Conservation (phyloP, 345 rosid species). For the Salix dunnii region DNA sequence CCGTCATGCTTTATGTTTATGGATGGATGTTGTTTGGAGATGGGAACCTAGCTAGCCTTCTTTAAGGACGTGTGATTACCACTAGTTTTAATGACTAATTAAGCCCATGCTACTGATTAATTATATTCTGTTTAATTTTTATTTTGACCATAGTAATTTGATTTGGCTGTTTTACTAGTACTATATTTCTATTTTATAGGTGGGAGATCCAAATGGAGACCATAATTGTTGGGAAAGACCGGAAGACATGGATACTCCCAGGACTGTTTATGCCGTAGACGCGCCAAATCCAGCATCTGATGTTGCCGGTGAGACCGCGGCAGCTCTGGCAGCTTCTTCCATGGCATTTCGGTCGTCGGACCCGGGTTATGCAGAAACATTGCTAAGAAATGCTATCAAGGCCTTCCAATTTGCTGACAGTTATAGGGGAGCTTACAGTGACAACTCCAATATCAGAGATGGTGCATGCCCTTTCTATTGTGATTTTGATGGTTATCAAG, state of each 20-base stretch:
- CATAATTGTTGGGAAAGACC: slow-evolving; percentile 97
- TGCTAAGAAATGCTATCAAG: slow-evolving; percentile 55
- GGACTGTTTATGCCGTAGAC: slow-evolving; percentile 73
- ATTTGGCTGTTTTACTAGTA: not conserved
- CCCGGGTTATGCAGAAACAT: slow-evolving; percentile 67
- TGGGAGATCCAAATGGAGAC: slow-evolving; percentile 82
- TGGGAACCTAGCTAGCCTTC: not conserved
- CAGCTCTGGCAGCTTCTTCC: slow-evolving; percentile 85
- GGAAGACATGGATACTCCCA: slow-evolving; percentile 89
- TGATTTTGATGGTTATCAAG: slow-evolving; percentile 89
- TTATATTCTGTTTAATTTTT: not conserved
- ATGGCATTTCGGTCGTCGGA: slow-evolving; percentile 78
- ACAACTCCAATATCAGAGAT: slow-evolving; percentile 57
- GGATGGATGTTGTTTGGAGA: not conserved
- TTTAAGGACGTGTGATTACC: not conserved
- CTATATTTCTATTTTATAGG: slow-evolving; percentile 29
- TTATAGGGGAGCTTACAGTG: slow-evolving; percentile 91
- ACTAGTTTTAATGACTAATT: not conserved
- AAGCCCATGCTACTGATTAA: not conserved
- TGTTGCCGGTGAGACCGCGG: slow-evolving; percentile 84
- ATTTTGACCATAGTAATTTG: not conserved
- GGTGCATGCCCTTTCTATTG: slow-evolving; percentile 94
- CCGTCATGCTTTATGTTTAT: not conserved
- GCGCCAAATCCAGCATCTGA: slow-evolving; percentile 90
- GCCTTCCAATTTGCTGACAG: slow-evolving; percentile 69